These are phyloP conservation scores for Boletus pseudopeckii DNA, from an alignment of 768 basidiomycete genomes.

Conservation along the genomic window DNA sequence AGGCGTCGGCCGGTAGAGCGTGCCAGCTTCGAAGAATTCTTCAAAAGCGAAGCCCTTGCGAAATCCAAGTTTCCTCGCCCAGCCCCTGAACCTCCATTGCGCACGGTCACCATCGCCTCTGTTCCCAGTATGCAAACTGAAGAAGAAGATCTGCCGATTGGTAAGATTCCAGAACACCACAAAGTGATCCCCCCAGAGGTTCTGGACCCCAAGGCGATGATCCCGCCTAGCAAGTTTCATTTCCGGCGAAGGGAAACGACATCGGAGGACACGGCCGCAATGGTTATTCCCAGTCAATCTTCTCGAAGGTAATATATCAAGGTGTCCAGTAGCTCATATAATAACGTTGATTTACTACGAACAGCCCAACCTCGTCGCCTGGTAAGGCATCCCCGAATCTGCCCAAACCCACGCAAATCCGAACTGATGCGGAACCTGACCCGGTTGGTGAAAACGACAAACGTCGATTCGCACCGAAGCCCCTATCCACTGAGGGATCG, in stretches of 20 bases:
- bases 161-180: conserved; percentile 67
- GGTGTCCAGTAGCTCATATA: not conserved
- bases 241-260: conserved; percentile 44
- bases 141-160: conserved; percentile 31
- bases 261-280: conserved; percentile 11
- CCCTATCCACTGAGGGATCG: conserved; percentile 55
- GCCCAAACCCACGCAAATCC: conserved; percentile 13
- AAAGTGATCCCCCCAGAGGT: conserved; percentile 76
- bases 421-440: conserved; percentile 10
- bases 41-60: conserved; percentile 71
- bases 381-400: conserved; percentile 14
- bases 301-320: conserved; percentile 21
- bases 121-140: conserved; percentile 21
- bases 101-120: conserved; percentile 6
- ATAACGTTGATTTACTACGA: not conserved
- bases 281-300: conserved; percentile 1
- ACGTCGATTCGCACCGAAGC: conserved; percentile 15
- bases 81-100: conserved; percentile 11
- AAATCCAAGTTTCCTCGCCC: conserved; percentile 76
- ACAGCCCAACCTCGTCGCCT: conserved; percentile 16
- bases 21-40: conserved; percentile 90
- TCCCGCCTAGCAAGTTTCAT: conserved; percentile 78
- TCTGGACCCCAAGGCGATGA: conserved; percentile 74
- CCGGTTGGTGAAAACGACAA: conserved; percentile 10
- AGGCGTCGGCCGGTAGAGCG: conserved; percentile 82